These are phyloP conservation scores for Clitocybe nebularis DNA, from an alignment of 1,284 basidiomycete genomes.

Conservation along the genomic window DNA sequence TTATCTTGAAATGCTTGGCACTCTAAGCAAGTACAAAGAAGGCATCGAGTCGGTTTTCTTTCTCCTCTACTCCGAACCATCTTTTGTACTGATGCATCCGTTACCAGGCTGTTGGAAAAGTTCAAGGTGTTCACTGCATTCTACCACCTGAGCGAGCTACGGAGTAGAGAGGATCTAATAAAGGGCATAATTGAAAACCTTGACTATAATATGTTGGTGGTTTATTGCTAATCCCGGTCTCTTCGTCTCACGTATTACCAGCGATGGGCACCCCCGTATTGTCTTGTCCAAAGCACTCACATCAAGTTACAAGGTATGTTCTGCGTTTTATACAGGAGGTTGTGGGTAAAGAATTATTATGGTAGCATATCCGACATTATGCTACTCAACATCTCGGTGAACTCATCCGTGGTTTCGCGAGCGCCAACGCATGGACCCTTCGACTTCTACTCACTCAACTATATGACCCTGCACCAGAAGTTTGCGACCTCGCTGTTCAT, in stretches of 20 bases:
- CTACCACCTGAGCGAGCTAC: conserved; percentile 89
- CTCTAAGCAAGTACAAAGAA: conserved; percentile 81
- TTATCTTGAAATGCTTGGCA: conserved; percentile 95
- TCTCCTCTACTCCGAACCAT: neutral
- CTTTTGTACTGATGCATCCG: neutral
- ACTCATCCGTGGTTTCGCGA: conserved; percentile 62
- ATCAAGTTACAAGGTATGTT: conserved; percentile 76
- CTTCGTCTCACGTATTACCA: conserved; percentile 28
- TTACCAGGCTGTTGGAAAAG: conserved; percentile 77
- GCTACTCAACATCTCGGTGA: conserved; percentile 88
- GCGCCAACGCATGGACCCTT: conserved; percentile 79
- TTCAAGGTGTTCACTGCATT: conserved; percentile 93
- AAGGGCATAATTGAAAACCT: conserved; percentile 89
- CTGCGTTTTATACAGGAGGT: neutral
- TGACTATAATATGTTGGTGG: conserved; percentile 77
- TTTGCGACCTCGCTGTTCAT: conserved; percentile 86
- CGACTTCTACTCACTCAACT: conserved; percentile 91
- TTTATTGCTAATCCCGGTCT: neutral
- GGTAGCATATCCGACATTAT: conserved; percentile 80
- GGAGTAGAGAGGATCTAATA: conserved; percentile 88
- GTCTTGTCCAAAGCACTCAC: conserved; percentile 92
- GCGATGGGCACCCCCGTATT: conserved; percentile 89
- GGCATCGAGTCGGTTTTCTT: conserved; percentile 75
- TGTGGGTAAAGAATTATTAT: conserved; percentile 2
- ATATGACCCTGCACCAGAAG: conserved; percentile 88